A percentile compares a stretch with the other conserved stretches of the same genome.
Conservation (phyloP, 2,329 filamentous ascomycete species). For the Colletotrichum chlorophyti region DNA sequence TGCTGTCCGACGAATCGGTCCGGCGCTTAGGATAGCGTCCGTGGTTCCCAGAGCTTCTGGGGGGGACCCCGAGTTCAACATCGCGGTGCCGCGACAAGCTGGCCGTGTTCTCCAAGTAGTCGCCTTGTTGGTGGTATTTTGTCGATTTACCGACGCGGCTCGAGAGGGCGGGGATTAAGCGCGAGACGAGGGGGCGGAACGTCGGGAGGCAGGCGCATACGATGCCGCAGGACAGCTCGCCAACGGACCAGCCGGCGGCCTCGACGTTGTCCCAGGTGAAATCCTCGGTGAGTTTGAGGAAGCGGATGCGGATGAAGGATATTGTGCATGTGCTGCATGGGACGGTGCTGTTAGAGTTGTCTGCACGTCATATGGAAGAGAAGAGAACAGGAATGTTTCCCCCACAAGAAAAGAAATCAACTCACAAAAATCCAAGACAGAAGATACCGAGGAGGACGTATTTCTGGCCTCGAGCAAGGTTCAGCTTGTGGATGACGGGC, state of each 20-base stretch:
- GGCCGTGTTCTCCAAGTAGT: neutral
- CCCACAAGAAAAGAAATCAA: neutral
- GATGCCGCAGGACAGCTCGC: conserved; percentile 32
- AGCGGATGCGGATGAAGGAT: conserved; percentile 34
- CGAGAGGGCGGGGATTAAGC: conserved; percentile 10
- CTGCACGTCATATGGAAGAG: no score
- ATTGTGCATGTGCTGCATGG: conserved; percentile 31
- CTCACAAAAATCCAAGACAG: conserved; percentile 31
- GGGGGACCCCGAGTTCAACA: conserved; percentile 1
- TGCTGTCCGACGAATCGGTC: conserved; percentile 3
- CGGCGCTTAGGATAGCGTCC: neutral
- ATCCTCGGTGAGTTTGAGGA: conserved; percentile 29
- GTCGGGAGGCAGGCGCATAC: conserved; percentile 35
- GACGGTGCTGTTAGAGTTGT: no score
- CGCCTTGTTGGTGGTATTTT: neutral
- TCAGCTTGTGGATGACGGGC: conserved; percentile 25
- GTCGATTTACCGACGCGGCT: conserved; percentile 4
- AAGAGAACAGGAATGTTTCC: no score
- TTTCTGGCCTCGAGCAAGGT: conserved; percentile 26
- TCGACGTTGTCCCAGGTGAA: conserved; percentile 34
- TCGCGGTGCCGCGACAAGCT: conserved; percentile 3
- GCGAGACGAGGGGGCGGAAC: conserved; percentile 31
- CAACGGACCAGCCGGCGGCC: conserved; percentile 33
- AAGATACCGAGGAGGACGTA: conserved; percentile 34
- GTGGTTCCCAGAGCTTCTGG: neutral